phyloP scores from a whole-genome alignment of 176 grass and related monocot genomes.

The Ensete glaucum region DNA sequence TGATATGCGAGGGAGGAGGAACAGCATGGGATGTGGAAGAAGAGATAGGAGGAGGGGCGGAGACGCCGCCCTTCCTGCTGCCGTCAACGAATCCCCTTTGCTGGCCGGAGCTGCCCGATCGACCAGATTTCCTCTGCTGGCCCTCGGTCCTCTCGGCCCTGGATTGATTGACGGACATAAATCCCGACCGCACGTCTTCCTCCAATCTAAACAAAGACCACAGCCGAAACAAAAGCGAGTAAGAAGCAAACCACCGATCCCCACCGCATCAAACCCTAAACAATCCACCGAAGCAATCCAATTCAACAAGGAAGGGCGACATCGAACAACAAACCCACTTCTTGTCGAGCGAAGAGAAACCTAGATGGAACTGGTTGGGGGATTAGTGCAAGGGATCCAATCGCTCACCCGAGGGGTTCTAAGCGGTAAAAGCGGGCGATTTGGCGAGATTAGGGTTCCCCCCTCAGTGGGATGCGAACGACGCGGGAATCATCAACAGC shows the following conservation, averaged over 20 bases:
- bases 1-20: not conserved
- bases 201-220: not conserved
- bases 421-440: not conserved
- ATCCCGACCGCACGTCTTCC: slow-evolving; percentile 28
- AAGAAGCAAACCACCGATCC: not conserved
- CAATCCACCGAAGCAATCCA: too few relatives aligned
- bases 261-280: too few relatives aligned
- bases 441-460: slow-evolving; percentile 9
- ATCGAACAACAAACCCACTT: too few relatives aligned
- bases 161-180: slow-evolving; percentile 60
- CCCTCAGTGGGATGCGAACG: slow-evolving; percentile 31
- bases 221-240: not conserved
- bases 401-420: not conserved
- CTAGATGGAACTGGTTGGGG: not conserved
- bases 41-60: slow-evolving; percentile 12
- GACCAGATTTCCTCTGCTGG: slow-evolving; percentile 52
- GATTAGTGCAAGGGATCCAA: not conserved
- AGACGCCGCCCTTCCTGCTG: slow-evolving; percentile 31
- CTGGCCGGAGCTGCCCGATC: slow-evolving; percentile 58
- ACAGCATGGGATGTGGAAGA: slow-evolving; percentile 27
- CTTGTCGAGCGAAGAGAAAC: too few relatives aligned
- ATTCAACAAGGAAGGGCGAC: too few relatives aligned
- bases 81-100: slow-evolving; percentile 46
- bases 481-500: slow-evolving; percentile 24
- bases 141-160: slow-evolving; percentile 53